phyloP scores from a whole-genome alignment of 305 asterid genomes.

The Fraxinus platypoda region DNA sequence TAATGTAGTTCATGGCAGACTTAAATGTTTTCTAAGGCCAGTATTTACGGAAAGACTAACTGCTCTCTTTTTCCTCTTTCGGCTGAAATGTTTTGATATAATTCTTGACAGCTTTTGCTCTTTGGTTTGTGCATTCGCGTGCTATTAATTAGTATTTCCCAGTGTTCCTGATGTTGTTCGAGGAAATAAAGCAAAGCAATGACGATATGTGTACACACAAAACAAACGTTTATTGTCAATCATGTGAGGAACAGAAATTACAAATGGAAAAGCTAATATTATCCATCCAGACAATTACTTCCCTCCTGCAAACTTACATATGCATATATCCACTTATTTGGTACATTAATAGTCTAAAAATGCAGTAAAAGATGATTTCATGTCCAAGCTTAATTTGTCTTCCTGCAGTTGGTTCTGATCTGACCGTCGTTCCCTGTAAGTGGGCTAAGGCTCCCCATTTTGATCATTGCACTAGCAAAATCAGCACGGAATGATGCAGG shows the following conservation, averaged over 20 bases:
- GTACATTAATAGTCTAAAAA: not conserved
- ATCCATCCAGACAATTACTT: not conserved
- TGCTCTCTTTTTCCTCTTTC: not conserved
- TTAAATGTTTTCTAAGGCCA: not conserved
- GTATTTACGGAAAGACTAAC: not conserved
- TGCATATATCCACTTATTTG: not conserved
- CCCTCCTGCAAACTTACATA: not conserved
- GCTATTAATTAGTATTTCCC: not conserved
- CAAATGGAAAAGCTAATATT: not conserved
- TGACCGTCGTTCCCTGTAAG: constrained; percentile 51
- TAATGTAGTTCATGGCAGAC: not conserved
- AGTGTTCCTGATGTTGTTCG: not conserved
- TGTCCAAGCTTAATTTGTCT: constrained; percentile 29
- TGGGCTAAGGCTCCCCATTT: constrained; percentile 58
- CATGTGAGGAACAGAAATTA: not conserved
- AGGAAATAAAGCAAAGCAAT: not conserved
- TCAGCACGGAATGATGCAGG: constrained; percentile 38
- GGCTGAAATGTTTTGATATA: not conserved
- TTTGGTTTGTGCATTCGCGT: not conserved
- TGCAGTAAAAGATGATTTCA: not conserved
- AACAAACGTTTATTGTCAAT: not conserved
- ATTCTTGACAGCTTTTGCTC: not conserved
- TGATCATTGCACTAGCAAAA: constrained; percentile 53
- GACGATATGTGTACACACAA: not conserved
- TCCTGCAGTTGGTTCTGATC: constrained; percentile 63